Evolutionary conservation across 352 stramenopile species (phyloP), one percentile per base, ranked within the genome.

Genomic region (Globisporangium paroecandrum): DNA sequence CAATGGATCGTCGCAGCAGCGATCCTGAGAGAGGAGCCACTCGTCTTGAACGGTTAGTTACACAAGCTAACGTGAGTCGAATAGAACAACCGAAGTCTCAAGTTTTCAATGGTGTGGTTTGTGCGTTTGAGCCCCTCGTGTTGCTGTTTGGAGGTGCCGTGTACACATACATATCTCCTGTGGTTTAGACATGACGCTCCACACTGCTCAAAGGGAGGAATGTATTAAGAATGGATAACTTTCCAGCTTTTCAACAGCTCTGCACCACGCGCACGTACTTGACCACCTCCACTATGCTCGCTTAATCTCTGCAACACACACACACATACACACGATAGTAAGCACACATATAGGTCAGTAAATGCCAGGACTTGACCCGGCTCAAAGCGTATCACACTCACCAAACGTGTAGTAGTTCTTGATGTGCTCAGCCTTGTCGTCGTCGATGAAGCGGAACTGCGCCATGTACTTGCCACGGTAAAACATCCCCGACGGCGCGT

Each of bases 391-490:
- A 58, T 15, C 22, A 15, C 60, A 83, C 84, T 32, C 77, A 93
- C 85, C 85, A 55, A 93, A 91, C 15, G 76, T 91, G 71, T 93
- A 93, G 55, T 89, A 82, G 43, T 82, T 75, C 67, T 91, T 89
- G 62, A 91, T 77, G 57, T 91, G 83, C 66, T 91, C 81, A 22
- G 69, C 53, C 8, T 81, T 74, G 69, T 93, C 85, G 64, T 93
- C 85, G 61, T 93, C 85, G 24, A 81, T 65, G 66, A 93, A 90
- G 15, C 77, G 70, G 67, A 93, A 90, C 63, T 87, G 83, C 38
- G 82, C 85, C 75, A 90, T 89, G 74, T 97, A 97, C 65, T 88
- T 92, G 15, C 89, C 89, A 38, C 89, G 83, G 66, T 94, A 96
- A 67, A 97, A 93, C 65, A 97, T 84, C 5, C 89, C 89, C 2